A percentile compares a stretch with the other conserved stretches of the same genome.
Conservation (phyloP, 2,329 filamentous ascomycete genomes). For the Hypoxylon rubiginosum region DNA sequence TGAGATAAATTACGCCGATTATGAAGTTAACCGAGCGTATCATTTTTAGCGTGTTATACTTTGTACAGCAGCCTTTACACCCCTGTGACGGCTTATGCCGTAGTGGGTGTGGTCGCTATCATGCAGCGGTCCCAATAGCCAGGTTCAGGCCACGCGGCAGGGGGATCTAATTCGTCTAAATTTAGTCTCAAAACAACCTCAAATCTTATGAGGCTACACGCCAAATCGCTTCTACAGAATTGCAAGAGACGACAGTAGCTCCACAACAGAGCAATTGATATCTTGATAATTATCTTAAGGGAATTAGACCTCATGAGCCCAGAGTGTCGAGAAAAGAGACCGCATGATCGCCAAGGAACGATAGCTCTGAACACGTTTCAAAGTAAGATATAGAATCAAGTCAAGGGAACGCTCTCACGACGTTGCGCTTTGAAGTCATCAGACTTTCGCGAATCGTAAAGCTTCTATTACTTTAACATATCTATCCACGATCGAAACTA, state of each 20-base stretch:
- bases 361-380: constrained; percentile 29
- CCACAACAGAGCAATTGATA: not conserved
- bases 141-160: constrained; percentile 33
- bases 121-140: constrained; percentile 12
- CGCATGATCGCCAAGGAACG: constrained; percentile 5
- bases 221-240: constrained; percentile 1
- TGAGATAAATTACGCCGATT: constrained; percentile 16
- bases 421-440: not conserved
- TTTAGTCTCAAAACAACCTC: constrained; percentile 18
- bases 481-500: not conserved
- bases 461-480: not conserved
- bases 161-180: constrained; percentile 21
- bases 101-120: not conserved
- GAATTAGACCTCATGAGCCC: not conserved
- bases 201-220: constrained; percentile 14
- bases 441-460: not conserved
- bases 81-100: not conserved
- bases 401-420: not conserved
- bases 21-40: constrained; percentile 29
- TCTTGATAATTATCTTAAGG: not conserved
- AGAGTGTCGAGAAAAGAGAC: not conserved
- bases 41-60: not conserved
- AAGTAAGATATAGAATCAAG: not conserved
- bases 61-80: not conserved
- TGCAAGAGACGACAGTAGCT: not conserved